Conservation (phyloP, 2,329 filamentous ascomycete species). For the Fusarium goolgardi region DNA sequence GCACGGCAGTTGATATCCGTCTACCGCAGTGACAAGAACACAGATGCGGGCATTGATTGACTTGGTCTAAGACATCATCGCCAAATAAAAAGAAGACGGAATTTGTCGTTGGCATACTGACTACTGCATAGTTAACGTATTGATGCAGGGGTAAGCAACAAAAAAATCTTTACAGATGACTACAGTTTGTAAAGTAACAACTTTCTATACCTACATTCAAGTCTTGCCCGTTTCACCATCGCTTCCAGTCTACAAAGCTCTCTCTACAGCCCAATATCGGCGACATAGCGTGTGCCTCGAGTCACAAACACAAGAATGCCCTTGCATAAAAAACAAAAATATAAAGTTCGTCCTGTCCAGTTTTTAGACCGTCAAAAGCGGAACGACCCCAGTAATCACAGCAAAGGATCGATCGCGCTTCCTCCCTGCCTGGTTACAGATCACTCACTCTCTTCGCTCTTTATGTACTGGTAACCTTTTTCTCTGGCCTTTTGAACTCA, state of each 20-base stretch:
- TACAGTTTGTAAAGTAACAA: slow-evolving; percentile 3
- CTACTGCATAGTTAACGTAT: neutral
- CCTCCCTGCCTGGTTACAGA: neutral
- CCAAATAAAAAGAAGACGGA: neutral
- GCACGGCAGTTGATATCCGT: neutral
- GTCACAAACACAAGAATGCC: slow-evolving; percentile 12
- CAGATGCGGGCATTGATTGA: neutral
- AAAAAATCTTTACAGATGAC: neutral
- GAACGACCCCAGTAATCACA: slow-evolving; percentile 11
- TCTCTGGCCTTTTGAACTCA: neutral
- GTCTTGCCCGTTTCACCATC: neutral
- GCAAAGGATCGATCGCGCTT: slow-evolving; percentile 13
- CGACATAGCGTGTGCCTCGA: neutral
- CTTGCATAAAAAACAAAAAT: neutral
- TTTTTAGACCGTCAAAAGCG: slow-evolving; percentile 17
- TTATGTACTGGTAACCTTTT: neutral
- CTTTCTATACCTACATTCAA: neutral
- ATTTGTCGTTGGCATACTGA: neutral
- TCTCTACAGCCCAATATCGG: neutral
- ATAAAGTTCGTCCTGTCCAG: slow-evolving; percentile 10
- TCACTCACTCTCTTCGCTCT: neutral
- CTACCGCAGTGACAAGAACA: neutral
- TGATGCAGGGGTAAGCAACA: neutral
- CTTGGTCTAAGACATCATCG: neutral
- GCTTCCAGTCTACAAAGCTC: neutral